These are phyloP conservation scores for Candida namnaoensis DNA, from an alignment of 805 yeast species.

Conservation along the genomic window DNA sequence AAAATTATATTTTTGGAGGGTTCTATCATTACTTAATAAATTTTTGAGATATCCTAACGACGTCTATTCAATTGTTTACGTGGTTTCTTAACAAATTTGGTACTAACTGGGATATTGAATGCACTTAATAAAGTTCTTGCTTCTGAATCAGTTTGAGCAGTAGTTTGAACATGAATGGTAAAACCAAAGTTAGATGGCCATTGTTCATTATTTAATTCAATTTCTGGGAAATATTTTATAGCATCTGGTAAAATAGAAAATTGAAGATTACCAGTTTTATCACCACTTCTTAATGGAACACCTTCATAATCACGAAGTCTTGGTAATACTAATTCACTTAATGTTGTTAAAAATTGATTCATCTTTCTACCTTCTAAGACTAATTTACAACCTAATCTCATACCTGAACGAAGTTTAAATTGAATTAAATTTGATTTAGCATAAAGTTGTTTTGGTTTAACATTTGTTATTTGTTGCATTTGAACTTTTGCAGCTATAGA, in stretches of 20 bases:
- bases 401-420: conserved; percentile 84
- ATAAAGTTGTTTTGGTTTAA: conserved; percentile 63
- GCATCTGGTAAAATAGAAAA: conserved; percentile 78
- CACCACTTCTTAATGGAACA: conserved; percentile 70
- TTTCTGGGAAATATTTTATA: conserved; percentile 82
- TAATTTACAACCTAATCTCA: conserved; percentile 85
- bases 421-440: conserved; percentile 74
- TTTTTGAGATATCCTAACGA: no score
- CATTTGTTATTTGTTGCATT: conserved; percentile 91
- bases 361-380: conserved; percentile 71
- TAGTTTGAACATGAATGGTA: conserved; percentile 76
- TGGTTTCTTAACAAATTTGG: no score
- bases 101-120: conserved; percentile 55
- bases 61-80: no score
- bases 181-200: conserved; percentile 86
- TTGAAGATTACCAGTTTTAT: conserved; percentile 74
- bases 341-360: conserved; percentile 76
- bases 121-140: conserved; percentile 82
- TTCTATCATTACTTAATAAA: no score
- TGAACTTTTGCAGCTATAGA: conserved; percentile 73
- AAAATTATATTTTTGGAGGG: no score
- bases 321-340: conserved; percentile 90
- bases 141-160: conserved; percentile 84
- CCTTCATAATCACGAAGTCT: conserved; percentile 85
- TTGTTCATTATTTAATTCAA: conserved; percentile 80